These are phyloP conservation scores for Hypericum androsaemum DNA, from an alignment of 345 rosid genomes.

Conservation along the genomic window DNA sequence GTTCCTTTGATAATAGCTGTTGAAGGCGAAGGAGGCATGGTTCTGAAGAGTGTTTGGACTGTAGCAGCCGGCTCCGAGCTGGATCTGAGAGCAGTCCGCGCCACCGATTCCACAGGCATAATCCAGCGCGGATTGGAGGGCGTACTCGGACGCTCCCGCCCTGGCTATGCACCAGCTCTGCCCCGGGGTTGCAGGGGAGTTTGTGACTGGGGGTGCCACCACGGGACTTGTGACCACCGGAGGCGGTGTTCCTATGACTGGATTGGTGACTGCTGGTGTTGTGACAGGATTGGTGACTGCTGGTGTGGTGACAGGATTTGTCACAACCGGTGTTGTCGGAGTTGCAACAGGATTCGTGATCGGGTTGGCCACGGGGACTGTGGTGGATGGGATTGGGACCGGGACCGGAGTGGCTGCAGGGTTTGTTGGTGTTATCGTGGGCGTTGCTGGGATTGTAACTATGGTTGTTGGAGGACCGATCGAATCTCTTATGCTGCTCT, in stretches of 20 bases:
- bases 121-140: constrained; percentile 70
- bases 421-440: constrained; percentile 23
- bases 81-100: constrained; percentile 82
- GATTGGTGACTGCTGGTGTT: constrained; percentile 53
- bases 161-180: constrained; percentile 88
- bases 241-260: constrained; percentile 13
- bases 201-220: constrained; percentile 35
- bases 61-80: constrained; percentile 76
- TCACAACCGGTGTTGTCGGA: constrained; percentile 37
- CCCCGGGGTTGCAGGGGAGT: constrained; percentile 57
- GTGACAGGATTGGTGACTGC: constrained; percentile 28
- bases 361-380: constrained; percentile 27
- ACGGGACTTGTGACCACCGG: constrained; percentile 36
- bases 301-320: constrained; percentile 47
- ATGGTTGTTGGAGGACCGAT: constrained; percentile 33
- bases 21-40: constrained; percentile 92
- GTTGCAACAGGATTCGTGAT: constrained; percentile 32
- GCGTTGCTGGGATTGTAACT: constrained; percentile 46
- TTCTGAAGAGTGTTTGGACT: constrained; percentile 53
- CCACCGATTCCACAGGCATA: constrained; percentile 89
- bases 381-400: constrained; percentile 16
- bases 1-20: constrained; percentile 84
- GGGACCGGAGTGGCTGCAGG: constrained; percentile 25
- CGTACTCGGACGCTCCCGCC: constrained; percentile 43
- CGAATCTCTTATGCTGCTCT: constrained; percentile 27